Base-by-base conservation (phyloP, 2,329 filamentous ascomycete genomes). In the Chalara sp. region DNA sequence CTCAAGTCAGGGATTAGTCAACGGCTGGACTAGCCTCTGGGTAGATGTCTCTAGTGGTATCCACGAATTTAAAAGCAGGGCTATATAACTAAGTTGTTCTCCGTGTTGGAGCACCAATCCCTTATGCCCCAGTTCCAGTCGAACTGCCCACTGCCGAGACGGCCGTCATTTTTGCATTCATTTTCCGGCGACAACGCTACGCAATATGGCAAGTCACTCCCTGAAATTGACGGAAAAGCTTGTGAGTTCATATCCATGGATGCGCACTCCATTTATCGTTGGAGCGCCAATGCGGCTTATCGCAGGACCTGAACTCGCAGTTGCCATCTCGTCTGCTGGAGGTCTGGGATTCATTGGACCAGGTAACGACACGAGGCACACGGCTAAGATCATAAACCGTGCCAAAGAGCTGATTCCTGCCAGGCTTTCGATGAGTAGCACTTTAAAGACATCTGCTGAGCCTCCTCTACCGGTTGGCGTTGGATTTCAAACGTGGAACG, bases 261-360 rank as follows among this genome's bases (percentile, higher is more conserved):
- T 72, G 3, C 63, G 70, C 41, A 59, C 68, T 2, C 83, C 82
- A 3, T 65, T 86, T 13, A 72, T 89, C n/a, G 71, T 77, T 42
- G 70, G 73, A 41, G 84, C 82, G 1, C 85, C 86, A 0, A 88
- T 89, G 85, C 76, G 81, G 44, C 71, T 80, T 37, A 78, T 87
- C 75, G 59, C 72, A 66, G 59, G 76, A 65, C 55, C 73, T 62
- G 57, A 66, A 1, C 72, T 88, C 2, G 81, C 83, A 4, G 70
- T 80, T 29, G 76, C 80, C 39, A 74, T 87, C n/a, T 81, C 78
- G 2, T 66, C 67, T 56, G 78, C 78, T 21, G 75, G 76, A 2
- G 74, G 74, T 1, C 53, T 76, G 1, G 78, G 72, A 6, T 73
- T 73, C 57, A 68, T 74, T 46, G 72, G 68, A 1, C 69, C 70